These are phyloP conservation scores for Pestalotiopsis sp. DNA, from an alignment of 2,329 filamentous ascomycete species.

Conservation along the genomic window DNA sequence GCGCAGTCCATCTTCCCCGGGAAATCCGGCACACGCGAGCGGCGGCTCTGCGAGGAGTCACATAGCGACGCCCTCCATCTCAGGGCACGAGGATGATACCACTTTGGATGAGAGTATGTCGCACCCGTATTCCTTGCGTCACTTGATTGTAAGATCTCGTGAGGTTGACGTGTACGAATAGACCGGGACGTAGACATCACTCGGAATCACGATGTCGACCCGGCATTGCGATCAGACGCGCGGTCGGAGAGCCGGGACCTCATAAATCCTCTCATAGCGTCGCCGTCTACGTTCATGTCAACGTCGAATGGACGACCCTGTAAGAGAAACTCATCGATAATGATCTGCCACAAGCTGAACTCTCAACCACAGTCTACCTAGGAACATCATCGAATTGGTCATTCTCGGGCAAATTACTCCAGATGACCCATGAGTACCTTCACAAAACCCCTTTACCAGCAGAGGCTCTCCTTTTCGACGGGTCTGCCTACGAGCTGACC, in stretches of 20 bases:
- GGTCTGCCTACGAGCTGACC: constrained; percentile 51
- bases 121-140: background rate
- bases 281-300: constrained; percentile 43
- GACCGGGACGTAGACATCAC: background rate
- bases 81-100: constrained; percentile 13
- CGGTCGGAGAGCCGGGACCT: constrained; percentile 31
- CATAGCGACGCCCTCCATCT: background rate
- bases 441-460: constrained; percentile 42
- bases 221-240: constrained; percentile 22
- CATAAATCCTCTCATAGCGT: constrained; percentile 44
- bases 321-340: constrained; percentile 27
- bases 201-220: background rate
- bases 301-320: constrained; percentile 43
- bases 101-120: constrained; percentile 29
- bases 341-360: constrained; percentile 11
- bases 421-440: constrained; percentile 48
- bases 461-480: constrained; percentile 52
- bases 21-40: background rate
- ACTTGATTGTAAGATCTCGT: background rate
- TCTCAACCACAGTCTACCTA: constrained; percentile 45
- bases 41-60: background rate
- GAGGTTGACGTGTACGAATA: background rate
- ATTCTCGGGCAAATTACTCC: constrained; percentile 52
- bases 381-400: constrained; percentile 61
- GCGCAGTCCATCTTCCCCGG: background rate